These are phyloP conservation scores for Pyrenophora tritici-repentis DNA, from an alignment of 2,329 filamentous ascomycete genomes.

Conservation along the genomic window DNA sequence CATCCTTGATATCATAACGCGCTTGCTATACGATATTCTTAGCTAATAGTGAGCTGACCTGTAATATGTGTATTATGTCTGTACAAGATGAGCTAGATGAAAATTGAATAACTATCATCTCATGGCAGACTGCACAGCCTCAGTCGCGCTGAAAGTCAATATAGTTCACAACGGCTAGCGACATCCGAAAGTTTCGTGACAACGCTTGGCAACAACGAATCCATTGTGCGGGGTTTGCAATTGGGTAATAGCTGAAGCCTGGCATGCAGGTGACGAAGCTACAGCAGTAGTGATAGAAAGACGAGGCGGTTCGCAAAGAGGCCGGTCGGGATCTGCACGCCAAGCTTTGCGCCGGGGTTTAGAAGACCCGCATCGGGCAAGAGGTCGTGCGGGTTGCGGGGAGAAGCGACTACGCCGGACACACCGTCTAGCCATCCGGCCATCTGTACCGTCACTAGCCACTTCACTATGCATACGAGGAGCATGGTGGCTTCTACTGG, in stretches of 20 bases:
- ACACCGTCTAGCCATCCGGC: not conserved
- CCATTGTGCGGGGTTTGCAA: too few species aligned
- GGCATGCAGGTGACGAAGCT: slow-evolving; percentile 6
- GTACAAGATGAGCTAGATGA: not conserved
- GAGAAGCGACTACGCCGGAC: slow-evolving; percentile 1
- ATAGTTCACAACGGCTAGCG: too few species aligned
- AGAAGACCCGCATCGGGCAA: slow-evolving; percentile 4
- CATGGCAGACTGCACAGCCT: too few species aligned
- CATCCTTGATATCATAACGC: not conserved
- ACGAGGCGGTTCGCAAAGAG: not conserved
- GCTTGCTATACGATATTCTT: not conserved
- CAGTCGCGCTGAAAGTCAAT: too few species aligned
- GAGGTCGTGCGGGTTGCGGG: slow-evolving; percentile 10
- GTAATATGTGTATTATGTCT: not conserved
- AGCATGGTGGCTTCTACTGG: not conserved
- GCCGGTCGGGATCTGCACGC: slow-evolving; percentile 10
- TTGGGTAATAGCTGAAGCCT: not conserved
- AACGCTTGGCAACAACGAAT: too few species aligned
- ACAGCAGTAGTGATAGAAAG: not conserved
- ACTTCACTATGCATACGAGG: not conserved
- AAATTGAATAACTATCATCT: too few species aligned
- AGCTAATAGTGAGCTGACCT: not conserved
- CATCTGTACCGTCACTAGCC: not conserved
- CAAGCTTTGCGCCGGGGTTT: slow-evolving; percentile 9
- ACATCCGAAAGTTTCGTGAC: too few species aligned